Percentiles rank a stretch among this genome's conserved stretches.
Evolutionary conservation across 176 grass and related monocot species (phyloP).

Genomic region (Tuctoria greenei): DNA sequence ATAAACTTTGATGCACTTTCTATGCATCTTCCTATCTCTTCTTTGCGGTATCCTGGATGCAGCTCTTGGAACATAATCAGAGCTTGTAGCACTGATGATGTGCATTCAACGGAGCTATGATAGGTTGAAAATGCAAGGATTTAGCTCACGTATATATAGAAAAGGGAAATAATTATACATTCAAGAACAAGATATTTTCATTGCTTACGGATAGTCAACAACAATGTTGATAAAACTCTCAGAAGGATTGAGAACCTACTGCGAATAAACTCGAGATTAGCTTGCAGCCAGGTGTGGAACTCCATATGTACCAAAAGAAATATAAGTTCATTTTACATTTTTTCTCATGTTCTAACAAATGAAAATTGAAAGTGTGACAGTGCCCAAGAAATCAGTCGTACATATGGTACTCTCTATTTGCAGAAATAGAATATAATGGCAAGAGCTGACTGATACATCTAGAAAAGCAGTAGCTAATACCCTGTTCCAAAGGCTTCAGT

Average conservation of each 20-base stretch:
- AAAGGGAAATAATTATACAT: background rate
- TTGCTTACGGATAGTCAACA: slow-evolving; percentile 48
- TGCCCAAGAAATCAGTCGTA: background rate
- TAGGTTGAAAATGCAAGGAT: background rate
- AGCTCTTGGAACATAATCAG: slow-evolving; percentile 43
- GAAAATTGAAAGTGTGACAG: background rate
- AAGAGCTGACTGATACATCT: too few species aligned
- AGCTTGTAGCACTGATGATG: slow-evolving; percentile 55
- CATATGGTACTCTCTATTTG: background rate
- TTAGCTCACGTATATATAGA: background rate
- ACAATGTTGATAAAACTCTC: slow-evolving; percentile 42
- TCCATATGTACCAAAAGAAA: background rate
- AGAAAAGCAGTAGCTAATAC: background rate
- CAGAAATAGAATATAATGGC: background rate
- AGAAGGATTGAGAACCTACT: slow-evolving; percentile 48
- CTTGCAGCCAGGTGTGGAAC: background rate
- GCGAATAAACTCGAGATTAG: background rate
- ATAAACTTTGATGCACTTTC: slow-evolving; percentile 40
- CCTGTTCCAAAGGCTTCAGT: background rate
- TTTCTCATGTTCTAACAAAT: background rate
- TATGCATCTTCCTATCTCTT: slow-evolving; percentile 53
- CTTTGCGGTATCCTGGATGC: slow-evolving; percentile 36
- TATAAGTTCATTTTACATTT: background rate
- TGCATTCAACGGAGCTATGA: slow-evolving; percentile 52
- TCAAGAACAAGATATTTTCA: background rate